These are phyloP conservation scores for Botrytis squamosa DNA, from an alignment of 2,329 filamentous ascomycete species.

Conservation along the genomic window DNA sequence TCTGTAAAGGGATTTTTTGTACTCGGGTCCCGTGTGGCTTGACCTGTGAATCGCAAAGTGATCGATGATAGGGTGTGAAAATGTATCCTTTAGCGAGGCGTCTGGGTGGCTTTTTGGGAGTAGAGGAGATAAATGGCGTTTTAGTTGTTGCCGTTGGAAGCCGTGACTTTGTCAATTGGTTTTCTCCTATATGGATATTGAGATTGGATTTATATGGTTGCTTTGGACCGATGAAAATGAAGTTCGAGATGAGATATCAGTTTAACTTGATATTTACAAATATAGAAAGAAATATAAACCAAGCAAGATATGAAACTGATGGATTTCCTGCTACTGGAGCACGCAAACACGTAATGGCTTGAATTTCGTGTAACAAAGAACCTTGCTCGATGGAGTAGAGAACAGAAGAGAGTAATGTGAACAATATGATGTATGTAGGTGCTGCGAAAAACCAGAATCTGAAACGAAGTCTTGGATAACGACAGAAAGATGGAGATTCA, in stretches of 20 bases:
- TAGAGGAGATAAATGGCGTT: background rate
- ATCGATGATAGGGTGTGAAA: background rate
- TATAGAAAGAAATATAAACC: background rate
- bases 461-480: background rate
- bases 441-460: background rate
- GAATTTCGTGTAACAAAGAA: background rate
- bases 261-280: background rate
- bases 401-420: no score
- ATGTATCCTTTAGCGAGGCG: slow-evolving; percentile 15
- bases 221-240: background rate
- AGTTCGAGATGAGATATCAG: background rate
- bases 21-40: background rate
- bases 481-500: background rate
- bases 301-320: background rate
- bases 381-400: background rate
- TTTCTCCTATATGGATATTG: background rate
- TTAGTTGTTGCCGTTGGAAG: background rate
- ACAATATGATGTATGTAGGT: background rate
- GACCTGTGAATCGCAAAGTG: background rate
- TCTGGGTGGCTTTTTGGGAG: background rate
- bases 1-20: background rate
- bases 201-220: background rate
- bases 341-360: background rate
- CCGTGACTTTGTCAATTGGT: background rate
- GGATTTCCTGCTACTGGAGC: background rate